A percentile compares a stretch with the other conserved stretches of the same genome.
Conservation (phyloP, 2,329 filamentous ascomycete species). For the Penicillium sp. region DNA sequence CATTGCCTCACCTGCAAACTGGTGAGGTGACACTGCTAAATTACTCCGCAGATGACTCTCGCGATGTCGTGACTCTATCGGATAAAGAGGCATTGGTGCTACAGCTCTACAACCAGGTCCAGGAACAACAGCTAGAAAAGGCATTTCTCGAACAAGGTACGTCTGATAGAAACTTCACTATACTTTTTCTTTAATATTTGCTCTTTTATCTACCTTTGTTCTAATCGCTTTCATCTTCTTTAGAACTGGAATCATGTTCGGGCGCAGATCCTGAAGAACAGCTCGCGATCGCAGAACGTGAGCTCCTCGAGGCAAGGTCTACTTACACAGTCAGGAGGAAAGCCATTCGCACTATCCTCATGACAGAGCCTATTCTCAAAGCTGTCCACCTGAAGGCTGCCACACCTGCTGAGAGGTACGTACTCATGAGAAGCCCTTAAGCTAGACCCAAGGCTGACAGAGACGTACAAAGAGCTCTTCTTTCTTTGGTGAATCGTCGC, state of each 20-base stretch:
- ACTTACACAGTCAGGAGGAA: slow-evolving; percentile 67
- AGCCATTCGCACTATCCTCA: slow-evolving; percentile 66
- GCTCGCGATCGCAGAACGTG: slow-evolving; percentile 57
- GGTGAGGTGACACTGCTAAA: slow-evolving; percentile 39
- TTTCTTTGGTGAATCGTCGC: slow-evolving; percentile 64
- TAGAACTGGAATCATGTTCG: slow-evolving; percentile 39
- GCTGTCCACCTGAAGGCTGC: slow-evolving; percentile 69
- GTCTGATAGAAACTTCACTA: slow-evolving; percentile 3
- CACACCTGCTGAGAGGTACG: slow-evolving; percentile 66
- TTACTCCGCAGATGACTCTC: slow-evolving; percentile 45
- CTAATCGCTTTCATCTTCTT: slow-evolving; percentile 5
- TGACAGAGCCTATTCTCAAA: slow-evolving; percentile 72
- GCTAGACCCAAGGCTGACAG: slow-evolving; percentile 10
- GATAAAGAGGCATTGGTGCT: slow-evolving; percentile 65
- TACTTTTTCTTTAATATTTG: not conserved
- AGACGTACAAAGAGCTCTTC: slow-evolving; percentile 56
- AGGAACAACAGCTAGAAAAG: slow-evolving; percentile 69
- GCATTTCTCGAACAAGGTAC: slow-evolving; percentile 58
- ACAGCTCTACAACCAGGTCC: slow-evolving; percentile 67
- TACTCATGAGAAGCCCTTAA: slow-evolving; percentile 3
- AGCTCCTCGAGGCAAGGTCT: slow-evolving; percentile 68
- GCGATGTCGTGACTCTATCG: slow-evolving; percentile 58
- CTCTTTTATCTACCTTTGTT: not conserved
- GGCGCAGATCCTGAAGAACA: slow-evolving; percentile 54
- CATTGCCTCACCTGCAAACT: slow-evolving; percentile 32